These are phyloP conservation scores for Aspergillus sparsus DNA, from an alignment of 495 filamentous ascomycete species.

Conservation along the genomic window DNA sequence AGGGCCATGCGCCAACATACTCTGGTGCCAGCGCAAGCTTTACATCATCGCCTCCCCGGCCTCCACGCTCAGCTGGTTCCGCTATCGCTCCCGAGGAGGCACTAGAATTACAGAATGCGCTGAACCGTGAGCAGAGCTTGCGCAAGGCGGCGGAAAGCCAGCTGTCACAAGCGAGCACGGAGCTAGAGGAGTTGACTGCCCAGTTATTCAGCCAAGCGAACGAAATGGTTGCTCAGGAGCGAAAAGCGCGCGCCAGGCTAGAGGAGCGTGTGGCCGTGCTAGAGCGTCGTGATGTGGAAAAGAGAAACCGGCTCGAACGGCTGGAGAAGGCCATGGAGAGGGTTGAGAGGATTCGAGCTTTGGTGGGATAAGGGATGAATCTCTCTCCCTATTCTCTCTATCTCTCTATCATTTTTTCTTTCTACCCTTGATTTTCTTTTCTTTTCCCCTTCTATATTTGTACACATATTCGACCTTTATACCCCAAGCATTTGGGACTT, in stretches of 20 bases:
- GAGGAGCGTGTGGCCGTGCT: constrained; percentile 73
- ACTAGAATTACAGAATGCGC: constrained; percentile 65
- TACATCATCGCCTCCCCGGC: constrained; percentile 30
- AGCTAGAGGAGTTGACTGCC: constrained; percentile 87
- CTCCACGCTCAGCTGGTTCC: constrained; percentile 24
- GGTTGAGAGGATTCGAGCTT: constrained; percentile 70
- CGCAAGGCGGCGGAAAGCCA: constrained; percentile 74
- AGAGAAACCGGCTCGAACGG: constrained; percentile 67
- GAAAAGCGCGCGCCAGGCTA: constrained; percentile 73
- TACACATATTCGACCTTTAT: too few relatives aligned
- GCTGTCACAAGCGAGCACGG: constrained; percentile 67
- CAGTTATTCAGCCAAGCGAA: constrained; percentile 92
- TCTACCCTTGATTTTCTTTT: constrained; percentile 2
- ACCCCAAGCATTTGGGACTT: too few relatives aligned
- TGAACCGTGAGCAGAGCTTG: constrained; percentile 69
- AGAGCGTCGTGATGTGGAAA: constrained; percentile 70
- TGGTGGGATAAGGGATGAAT: constrained; percentile 53
- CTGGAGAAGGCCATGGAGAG: constrained; percentile 78
- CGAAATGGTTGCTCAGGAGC: constrained; percentile 93
- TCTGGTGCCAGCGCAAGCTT: constrained; percentile 21
- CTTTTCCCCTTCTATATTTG: not conserved
- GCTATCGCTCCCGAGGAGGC: constrained; percentile 34
- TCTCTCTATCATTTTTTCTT: constrained; percentile 7
- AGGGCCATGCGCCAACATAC: constrained; percentile 11
- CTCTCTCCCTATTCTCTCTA: constrained; percentile 1